phyloP scores from a whole-genome alignment of 106 monocot genomes.

The Platanthera zijinensis region DNA sequence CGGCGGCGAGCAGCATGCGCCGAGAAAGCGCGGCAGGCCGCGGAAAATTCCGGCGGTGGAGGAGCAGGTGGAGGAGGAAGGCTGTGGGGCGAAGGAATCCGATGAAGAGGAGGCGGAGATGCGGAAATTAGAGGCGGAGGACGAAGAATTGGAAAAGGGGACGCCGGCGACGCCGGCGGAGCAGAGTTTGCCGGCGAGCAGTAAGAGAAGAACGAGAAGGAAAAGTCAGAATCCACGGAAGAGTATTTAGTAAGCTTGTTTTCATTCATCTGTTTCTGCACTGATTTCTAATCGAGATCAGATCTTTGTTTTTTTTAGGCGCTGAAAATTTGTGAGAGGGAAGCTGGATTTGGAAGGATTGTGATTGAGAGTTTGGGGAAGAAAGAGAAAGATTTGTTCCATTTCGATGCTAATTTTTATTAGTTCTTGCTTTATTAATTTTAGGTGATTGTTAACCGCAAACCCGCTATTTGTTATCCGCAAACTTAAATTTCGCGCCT shows the following conservation, averaged over 20 bases:
- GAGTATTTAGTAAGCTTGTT: background rate
- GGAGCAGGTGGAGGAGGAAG: background rate
- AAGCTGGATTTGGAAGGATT: too few relatives aligned
- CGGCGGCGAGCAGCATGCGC: background rate
- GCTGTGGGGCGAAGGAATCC: background rate
- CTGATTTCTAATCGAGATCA: background rate
- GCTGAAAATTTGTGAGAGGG: background rate
- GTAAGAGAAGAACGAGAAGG: background rate
- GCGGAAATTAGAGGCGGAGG: background rate
- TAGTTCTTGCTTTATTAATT: too few relatives aligned
- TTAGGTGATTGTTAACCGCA: too few relatives aligned
- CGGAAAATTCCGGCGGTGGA: background rate
- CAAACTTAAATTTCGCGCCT: too few relatives aligned
- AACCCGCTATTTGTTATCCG: too few relatives aligned
- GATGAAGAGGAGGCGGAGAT: background rate
- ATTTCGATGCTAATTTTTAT: too few relatives aligned
- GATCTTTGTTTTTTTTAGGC: background rate
- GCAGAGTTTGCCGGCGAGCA: background rate
- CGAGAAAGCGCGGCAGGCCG: slow-evolving; percentile 3
- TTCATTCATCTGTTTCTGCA: background rate
- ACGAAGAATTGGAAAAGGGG: background rate
- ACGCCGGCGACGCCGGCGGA: background rate
- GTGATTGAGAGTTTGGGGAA: too few relatives aligned
- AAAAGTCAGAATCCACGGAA: background rate
- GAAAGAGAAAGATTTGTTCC: too few relatives aligned